Evolutionary conservation across 768 basidiomycete genomes (phyloP), one percentile per base, ranked within the genome.

Genomic region (Psilocybe tampanensis): DNA sequence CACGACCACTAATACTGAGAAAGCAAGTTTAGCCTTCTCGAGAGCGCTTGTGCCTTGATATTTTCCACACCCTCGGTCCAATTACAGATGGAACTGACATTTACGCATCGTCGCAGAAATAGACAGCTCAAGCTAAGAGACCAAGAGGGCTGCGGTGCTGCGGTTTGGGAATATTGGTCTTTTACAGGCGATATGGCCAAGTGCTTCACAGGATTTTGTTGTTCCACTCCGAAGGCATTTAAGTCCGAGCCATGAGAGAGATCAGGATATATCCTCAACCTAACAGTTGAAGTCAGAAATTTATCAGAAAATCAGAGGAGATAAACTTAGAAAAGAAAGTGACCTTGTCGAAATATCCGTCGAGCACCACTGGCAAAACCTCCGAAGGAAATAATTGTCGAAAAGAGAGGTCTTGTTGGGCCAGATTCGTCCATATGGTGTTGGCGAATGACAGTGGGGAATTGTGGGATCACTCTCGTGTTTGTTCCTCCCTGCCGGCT

Each of bases 81-180:
- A n/a, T n/a, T n/a, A n/a, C n/a, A n/a, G n/a, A n/a, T n/a, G n/a
- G n/a, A n/a, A n/a, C n/a, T n/a, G n/a, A n/a, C n/a, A n/a, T n/a
- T n/a, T n/a, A n/a, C n/a, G n/a, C n/a, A n/a, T n/a, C n/a, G n/a
- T n/a, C n/a, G n/a, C n/a, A n/a, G n/a, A n/a, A n/a, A n/a, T n/a
- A n/a, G n/a, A n/a, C n/a, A n/a, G n/a, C n/a, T n/a, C n/a, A n/a
- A n/a, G 55, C 49, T 52, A 48, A 54, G 54, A 34, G 47, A 34
- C 56, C 60, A 59, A 62, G 52, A 24, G 52, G 47, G 54, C 65
- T 66, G 65, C 65, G 65, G 59, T 61, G 53, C 65, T 66, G 65
- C 63, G 63, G 41, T 44, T 58, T 61, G 59, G 57, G 59, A 65
- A 59, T 44, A 47, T 57, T 26, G 12, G 34, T 49, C 61, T 48